Percentiles rank a stretch among this genome's conserved stretches.
Conservation (phyloP, 495 filamentous ascomycete genomes). For the Aspergillus wentii region DNA sequence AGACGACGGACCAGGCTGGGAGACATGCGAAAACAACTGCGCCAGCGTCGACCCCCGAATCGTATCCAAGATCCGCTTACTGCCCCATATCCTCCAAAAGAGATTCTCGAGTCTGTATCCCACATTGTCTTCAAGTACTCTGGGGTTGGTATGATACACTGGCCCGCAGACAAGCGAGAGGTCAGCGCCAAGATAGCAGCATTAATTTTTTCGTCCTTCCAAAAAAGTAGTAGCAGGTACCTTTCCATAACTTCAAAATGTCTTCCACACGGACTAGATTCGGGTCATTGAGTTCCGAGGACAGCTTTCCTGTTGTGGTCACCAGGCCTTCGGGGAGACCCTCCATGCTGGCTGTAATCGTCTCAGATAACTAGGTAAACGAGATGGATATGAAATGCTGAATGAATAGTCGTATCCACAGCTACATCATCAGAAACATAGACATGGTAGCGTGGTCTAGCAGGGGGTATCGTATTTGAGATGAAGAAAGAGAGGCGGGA, state of each 20-base stretch:
- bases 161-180: too few relatives aligned
- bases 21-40: conserved; percentile 38
- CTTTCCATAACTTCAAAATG: conserved; percentile 43
- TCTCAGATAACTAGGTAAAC: too few relatives aligned
- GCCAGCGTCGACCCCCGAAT: conserved; percentile 32
- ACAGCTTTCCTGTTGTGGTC: conserved; percentile 26
- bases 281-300: conserved; percentile 20
- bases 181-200: too few relatives aligned
- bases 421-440: too few relatives aligned
- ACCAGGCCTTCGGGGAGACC: conserved; percentile 49
- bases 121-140: conserved; percentile 31
- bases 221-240: conserved; percentile 28
- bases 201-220: too few relatives aligned
- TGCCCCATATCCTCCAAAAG: conserved; percentile 51
- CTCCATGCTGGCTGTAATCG: too few relatives aligned
- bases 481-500: too few relatives aligned
- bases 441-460: too few relatives aligned
- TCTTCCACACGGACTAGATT: conserved; percentile 25
- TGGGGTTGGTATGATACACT: conserved; percentile 40
- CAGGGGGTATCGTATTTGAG: too few relatives aligned
- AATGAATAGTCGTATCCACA: too few relatives aligned
- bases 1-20: conserved; percentile 13
- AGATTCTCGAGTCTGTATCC: conserved; percentile 46
- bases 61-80: conserved; percentile 16
- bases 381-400: too few relatives aligned